A percentile compares a stretch with the other conserved stretches of the same genome.
These are phyloP conservation scores for Xylaria cubensis DNA, from an alignment of 495 filamentous ascomycete genomes.

Conservation along the genomic window DNA sequence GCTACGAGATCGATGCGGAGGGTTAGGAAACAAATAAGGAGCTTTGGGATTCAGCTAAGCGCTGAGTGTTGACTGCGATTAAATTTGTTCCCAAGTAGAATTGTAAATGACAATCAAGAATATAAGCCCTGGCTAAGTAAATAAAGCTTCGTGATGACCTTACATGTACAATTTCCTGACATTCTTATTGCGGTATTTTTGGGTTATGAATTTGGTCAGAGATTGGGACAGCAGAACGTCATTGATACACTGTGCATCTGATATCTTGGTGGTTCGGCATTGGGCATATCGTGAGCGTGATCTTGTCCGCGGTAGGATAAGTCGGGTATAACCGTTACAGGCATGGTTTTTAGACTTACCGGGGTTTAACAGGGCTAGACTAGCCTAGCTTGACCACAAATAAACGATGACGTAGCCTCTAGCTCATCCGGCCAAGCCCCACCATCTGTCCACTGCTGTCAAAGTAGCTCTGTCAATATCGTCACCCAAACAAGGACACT, in stretches of 20 bases:
- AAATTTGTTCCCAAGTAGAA: not conserved
- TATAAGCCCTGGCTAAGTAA: not conserved
- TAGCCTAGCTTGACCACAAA: not conserved
- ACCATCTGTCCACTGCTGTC: constrained; percentile 19
- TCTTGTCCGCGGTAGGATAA: not conserved
- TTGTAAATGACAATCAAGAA: not conserved
- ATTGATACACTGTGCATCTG: not conserved
- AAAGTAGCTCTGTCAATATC: constrained; percentile 23
- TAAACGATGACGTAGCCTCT: constrained; percentile 21
- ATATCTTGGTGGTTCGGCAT: not conserved
- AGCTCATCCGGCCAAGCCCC: constrained; percentile 14
- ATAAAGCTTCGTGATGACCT: not conserved
- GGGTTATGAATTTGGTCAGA: not conserved
- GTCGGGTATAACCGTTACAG: not conserved
- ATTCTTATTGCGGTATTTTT: not conserved
- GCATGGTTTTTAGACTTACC: not conserved
- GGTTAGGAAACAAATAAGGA: constrained; percentile 44
- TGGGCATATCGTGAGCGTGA: not conserved
- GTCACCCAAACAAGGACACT: constrained; percentile 27
- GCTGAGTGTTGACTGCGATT: not conserved
- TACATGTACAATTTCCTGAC: not conserved
- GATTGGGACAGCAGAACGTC: not conserved
- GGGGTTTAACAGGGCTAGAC: not conserved
- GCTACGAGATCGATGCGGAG: constrained; percentile 69
- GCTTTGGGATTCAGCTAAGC: not conserved